Evolutionary conservation across 2,329 filamentous ascomycete genomes (phyloP), one percentile per base, ranked within the genome.

Genomic region (Tolypocladium nubicola): DNA sequence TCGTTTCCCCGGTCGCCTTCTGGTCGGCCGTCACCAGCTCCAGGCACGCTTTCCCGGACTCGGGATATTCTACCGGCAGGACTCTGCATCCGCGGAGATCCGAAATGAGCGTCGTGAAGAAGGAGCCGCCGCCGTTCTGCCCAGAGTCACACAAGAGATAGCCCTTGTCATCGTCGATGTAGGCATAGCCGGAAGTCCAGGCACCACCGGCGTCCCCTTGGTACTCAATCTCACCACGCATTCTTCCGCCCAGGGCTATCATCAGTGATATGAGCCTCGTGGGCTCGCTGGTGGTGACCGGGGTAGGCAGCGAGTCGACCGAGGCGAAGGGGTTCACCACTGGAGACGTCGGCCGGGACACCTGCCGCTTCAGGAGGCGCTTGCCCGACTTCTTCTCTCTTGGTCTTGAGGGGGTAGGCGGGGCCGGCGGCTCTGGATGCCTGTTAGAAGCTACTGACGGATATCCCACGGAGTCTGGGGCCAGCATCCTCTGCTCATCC

Each of bases 141-240:
- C 85, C 85, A 3, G 85, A 81, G 68, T 91, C 87, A 65, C 88
- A 88, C 75, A 92, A 85, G 61, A 94, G 73, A 62, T 84, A 85
- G 2, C 88, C 89, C 58, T 81, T 83, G 52, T 89, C 86, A 58
- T 90, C 87, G 60, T 92, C 86, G 60, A 94, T 89, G 66, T 86
- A 90, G 67, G 86, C 88, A 60, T 87, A 82, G n/a, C 88, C 88
- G 39, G 78, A 71, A 58, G 80, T 78, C 89, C 89, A 94, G 1
- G 79, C 76, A 19, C 79, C 83, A 30, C 76, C 75, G 16, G 78
- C 76, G 41, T 84, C 82, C 49, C 78, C 77, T 64, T 87, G 83
- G 67, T 89, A 93, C 61, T 89, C 86, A 37, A 91, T 78, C 62
- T 87, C 84, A 57, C 89, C 89, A 64, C 85, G 85, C 89, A 93